These are phyloP conservation scores for Agaricus subrufescens DNA, from an alignment of 768 basidiomycete genomes.

Conservation along the genomic window DNA sequence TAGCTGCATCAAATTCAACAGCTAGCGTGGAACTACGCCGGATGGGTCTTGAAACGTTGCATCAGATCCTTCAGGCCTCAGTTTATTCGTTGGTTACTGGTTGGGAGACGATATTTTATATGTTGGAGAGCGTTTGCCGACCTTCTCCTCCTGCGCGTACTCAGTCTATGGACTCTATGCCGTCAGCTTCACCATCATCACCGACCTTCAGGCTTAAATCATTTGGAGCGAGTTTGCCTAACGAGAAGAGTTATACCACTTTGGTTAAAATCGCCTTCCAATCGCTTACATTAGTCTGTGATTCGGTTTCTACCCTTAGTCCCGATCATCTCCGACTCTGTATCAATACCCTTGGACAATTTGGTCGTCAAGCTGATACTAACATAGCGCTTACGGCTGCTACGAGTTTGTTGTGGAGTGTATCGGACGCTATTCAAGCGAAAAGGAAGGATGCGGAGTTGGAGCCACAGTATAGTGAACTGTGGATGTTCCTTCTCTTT, in stretches of 20 bases:
- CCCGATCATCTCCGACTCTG: slow-evolving; percentile 81
- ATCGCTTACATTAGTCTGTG: slow-evolving; percentile 90
- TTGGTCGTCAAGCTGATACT: slow-evolving; percentile 89
- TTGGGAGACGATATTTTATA: slow-evolving; percentile 91
- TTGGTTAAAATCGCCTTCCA: slow-evolving; percentile 94
- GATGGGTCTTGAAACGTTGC: slow-evolving; percentile 86
- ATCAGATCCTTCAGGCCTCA: slow-evolving; percentile 85
- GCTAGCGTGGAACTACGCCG: slow-evolving; percentile 73
- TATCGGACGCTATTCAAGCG: slow-evolving; percentile 91
- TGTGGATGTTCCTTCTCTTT: slow-evolving; percentile 92
- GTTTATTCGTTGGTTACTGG: slow-evolving; percentile 90
- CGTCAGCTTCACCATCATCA: slow-evolving; percentile 35
- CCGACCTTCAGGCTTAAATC: slow-evolving; percentile 31
- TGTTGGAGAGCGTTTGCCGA: slow-evolving; percentile 85
- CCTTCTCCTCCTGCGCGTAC: slow-evolving; percentile 24
- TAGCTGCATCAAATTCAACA: slow-evolving; percentile 30
- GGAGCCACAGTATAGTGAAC: slow-evolving; percentile 69
- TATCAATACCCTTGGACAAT: slow-evolving; percentile 86
- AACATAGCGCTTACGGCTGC: slow-evolving; percentile 95
- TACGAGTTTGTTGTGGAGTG: slow-evolving; percentile 90
- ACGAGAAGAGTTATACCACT: slow-evolving; percentile 64
- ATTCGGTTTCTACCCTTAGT: slow-evolving; percentile 80
- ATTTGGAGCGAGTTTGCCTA: slow-evolving; percentile 50
- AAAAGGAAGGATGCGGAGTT: slow-evolving; percentile 62
- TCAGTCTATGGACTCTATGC: slow-evolving; percentile 35